phyloP scores from a whole-genome alignment of 768 basidiomycete species.

The Candolleomyces efflorescens region DNA sequence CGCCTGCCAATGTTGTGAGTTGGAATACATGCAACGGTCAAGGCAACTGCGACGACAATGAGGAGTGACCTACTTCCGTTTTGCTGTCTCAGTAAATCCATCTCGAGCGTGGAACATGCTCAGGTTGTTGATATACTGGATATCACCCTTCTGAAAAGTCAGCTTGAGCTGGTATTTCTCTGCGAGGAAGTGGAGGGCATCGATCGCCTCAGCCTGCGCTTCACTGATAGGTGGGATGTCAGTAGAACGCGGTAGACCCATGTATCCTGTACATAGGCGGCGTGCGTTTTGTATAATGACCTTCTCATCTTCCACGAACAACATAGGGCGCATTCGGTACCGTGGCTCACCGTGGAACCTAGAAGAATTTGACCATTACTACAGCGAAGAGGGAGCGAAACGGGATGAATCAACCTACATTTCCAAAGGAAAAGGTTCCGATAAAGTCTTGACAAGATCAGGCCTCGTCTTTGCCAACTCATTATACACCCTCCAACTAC shows the following conservation, averaged over 20 bases:
- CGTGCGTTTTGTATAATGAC: slow-evolving; percentile 45
- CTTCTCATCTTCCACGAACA: slow-evolving; percentile 35
- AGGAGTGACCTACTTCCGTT: slow-evolving; percentile 23
- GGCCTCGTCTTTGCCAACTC: slow-evolving; percentile 43
- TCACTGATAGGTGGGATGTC: slow-evolving; percentile 43
- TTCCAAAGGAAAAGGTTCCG: slow-evolving; percentile 42
- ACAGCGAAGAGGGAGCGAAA: no score
- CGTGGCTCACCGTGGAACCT: slow-evolving; percentile 36
- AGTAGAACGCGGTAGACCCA: slow-evolving; percentile 27
- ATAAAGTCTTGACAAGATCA: slow-evolving; percentile 37
- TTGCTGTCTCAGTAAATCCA: slow-evolving; percentile 33
- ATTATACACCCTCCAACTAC: slow-evolving; percentile 43
- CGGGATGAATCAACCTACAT: slow-evolving; percentile 18
- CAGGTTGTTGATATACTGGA: slow-evolving; percentile 47
- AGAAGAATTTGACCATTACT: not conserved
- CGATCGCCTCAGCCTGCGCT: slow-evolving; percentile 46
- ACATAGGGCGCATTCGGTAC: slow-evolving; percentile 33
- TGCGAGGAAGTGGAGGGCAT: slow-evolving; percentile 40
- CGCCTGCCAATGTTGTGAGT: not conserved
- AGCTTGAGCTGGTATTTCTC: slow-evolving; percentile 39
- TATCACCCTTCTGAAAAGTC: slow-evolving; percentile 38
- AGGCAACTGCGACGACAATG: not conserved
- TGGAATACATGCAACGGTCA: not conserved
- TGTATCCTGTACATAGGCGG: slow-evolving; percentile 39
- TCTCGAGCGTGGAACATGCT: slow-evolving; percentile 44